Conservation (phyloP, 2,329 filamentous ascomycete genomes). For the Setomelanomma holmii region DNA sequence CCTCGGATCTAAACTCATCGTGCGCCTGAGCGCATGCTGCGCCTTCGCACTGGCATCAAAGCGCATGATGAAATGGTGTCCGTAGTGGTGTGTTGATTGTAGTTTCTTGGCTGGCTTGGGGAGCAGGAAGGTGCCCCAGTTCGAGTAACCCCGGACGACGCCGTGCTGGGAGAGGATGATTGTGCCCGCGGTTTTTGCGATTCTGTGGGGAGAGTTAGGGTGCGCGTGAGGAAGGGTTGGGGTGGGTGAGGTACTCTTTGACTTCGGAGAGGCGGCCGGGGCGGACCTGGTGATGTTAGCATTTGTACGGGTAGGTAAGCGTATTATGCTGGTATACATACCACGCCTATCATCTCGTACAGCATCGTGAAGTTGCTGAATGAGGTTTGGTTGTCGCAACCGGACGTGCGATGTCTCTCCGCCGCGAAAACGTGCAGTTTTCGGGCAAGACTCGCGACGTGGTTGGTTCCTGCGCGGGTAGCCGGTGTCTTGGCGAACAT, state of each 20-base stretch:
- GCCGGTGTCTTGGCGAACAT: constrained; percentile 14
- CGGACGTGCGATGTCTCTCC: constrained; percentile 14
- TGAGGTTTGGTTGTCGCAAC: too few species aligned
- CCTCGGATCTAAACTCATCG: constrained; percentile 83
- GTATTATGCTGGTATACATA: constrained; percentile 56
- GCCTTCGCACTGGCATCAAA: constrained; percentile 81
- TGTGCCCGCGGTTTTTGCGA: constrained; percentile 83
- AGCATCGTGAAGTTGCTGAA: constrained; percentile 70
- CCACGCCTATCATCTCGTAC: constrained; percentile 97
- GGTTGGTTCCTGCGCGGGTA: not conserved
- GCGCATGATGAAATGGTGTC: constrained; percentile 98
- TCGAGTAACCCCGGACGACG: constrained; percentile 88
- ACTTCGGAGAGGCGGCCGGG: constrained; percentile 89
- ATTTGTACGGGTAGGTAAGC: not conserved
- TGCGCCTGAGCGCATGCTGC: constrained; percentile 77
- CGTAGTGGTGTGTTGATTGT: constrained; percentile 81
- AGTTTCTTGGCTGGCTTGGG: constrained; percentile 80
- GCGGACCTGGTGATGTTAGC: constrained; percentile 71
- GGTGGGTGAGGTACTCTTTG: constrained; percentile 75
- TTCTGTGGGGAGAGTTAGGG: constrained; percentile 62
- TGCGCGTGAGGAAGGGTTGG: not conserved
- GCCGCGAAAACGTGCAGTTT: constrained; percentile 27
- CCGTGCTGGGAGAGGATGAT: constrained; percentile 83
- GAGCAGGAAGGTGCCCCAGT: constrained; percentile 93
- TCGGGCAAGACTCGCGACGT: constrained; percentile 26